A percentile compares a stretch with the other conserved stretches of the same genome.
phyloP scores from a whole-genome alignment of 805 yeast species.

The Ascoidea rubescens region DNA sequence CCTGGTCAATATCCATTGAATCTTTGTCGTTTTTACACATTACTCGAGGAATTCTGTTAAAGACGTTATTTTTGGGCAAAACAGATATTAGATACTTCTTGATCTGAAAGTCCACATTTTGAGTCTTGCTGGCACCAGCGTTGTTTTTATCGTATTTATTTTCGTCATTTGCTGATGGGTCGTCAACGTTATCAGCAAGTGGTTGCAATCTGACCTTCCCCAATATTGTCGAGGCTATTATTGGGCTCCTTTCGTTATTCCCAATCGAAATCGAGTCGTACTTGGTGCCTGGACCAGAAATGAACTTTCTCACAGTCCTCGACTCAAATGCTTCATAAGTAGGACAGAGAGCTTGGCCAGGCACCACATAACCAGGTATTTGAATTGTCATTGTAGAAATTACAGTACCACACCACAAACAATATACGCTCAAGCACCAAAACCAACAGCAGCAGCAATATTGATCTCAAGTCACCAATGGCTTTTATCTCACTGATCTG shows the following conservation, averaged over 20 bases:
- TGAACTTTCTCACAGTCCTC: slow-evolving; percentile 1
- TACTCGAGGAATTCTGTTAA: not conserved
- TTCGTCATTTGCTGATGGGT: not conserved
- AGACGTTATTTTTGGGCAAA: not conserved
- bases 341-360: slow-evolving; percentile 11
- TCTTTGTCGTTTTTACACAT: not conserved
- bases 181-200: no score
- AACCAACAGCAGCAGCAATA: no score
- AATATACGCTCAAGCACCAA: no score
- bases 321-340: slow-evolving; percentile 1
- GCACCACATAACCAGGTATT: slow-evolving; percentile 5
- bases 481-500: no score
- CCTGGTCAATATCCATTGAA: not conserved
- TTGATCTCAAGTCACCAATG: no score
- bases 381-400: not conserved
- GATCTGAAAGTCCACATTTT: slow-evolving; percentile 1
- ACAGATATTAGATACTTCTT: not conserved
- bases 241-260: not conserved
- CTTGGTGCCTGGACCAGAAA: slow-evolving; percentile 7
- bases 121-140: not conserved
- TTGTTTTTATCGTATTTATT: not conserved
- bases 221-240: slow-evolving; percentile 2
- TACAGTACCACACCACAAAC: no score
- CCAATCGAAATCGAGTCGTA: not conserved
- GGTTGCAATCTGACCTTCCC: not conserved